Percentiles rank a stretch among this genome's conserved stretches.
phyloP scores from a whole-genome alignment of 2,329 filamentous ascomycete genomes.

The Fusarium temperatum region DNA sequence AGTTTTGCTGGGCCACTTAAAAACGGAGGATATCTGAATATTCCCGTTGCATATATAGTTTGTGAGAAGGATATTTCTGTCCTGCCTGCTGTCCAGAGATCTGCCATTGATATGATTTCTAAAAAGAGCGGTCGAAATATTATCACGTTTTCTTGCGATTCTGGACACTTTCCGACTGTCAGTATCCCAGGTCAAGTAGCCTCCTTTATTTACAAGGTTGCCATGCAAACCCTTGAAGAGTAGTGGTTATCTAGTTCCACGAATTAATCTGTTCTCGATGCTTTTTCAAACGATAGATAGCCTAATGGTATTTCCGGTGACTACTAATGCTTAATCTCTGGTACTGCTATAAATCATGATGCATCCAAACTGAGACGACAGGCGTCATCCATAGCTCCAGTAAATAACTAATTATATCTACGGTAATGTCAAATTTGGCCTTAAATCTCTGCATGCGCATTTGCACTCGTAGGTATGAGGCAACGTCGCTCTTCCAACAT shows the following conservation, averaged over 20 bases:
- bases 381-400: accelerated
- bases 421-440: accelerated
- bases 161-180: not conserved
- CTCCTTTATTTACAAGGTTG: not conserved
- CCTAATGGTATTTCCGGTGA: not conserved
- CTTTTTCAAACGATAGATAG: too few species aligned
- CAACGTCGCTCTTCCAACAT: too few species aligned
- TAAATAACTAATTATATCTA: accelerated
- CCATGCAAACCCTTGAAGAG: accelerated
- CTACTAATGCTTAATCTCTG: accelerated
- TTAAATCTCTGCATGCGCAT: too few species aligned
- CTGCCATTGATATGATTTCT: not conserved
- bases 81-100: not conserved
- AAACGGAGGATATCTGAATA: not conserved
- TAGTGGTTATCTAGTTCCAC: accelerated
- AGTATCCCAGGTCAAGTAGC: not conserved
- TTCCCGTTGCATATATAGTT: not conserved
- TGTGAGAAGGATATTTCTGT: not conserved
- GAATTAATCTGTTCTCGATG: accelerated
- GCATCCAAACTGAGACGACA: accelerated
- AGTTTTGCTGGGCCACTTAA: not conserved
- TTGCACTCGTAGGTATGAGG: not conserved
- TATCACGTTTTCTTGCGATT: not conserved
- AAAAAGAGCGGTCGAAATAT: not conserved
- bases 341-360: not conserved